A percentile compares a stretch with the other conserved stretches of the same genome.
Evolutionary conservation across 1,284 basidiomycete species (phyloP).

Genomic region (Puccinia coronata): DNA sequence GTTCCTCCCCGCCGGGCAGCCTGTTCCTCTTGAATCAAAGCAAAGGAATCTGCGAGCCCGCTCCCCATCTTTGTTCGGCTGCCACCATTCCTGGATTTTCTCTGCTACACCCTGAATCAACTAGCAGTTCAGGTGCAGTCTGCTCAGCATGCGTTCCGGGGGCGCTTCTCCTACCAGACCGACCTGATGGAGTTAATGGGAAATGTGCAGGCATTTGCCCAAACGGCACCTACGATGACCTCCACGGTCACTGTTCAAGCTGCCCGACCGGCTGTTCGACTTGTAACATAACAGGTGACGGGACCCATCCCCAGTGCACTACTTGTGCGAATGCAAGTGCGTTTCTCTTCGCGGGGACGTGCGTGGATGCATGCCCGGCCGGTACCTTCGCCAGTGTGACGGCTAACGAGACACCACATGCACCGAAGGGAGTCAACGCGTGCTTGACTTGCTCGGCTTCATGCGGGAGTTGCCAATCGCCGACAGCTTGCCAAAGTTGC

Average conservation of each 20-base stretch:
- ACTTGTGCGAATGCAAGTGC: constrained; percentile 3
- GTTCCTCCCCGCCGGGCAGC: constrained; percentile 7
- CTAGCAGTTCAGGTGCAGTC: not conserved
- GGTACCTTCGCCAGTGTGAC: constrained; percentile 23
- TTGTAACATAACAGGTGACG: constrained; percentile 15
- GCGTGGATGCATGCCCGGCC: constrained; percentile 13
- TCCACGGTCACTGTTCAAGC: not conserved
- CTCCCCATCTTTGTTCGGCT: constrained; percentile 31
- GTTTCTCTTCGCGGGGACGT: constrained; percentile 12
- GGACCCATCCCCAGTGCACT: constrained; percentile 2
- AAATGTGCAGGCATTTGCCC: constrained; percentile 34
- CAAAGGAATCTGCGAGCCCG: constrained; percentile 42
- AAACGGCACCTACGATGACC: constrained; percentile 25
- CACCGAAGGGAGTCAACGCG: constrained; percentile 16
- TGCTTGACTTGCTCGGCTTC: constrained; percentile 27
- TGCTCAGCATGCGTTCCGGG: constrained; percentile 34
- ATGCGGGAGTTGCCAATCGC: constrained; percentile 19
- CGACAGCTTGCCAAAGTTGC: constrained; percentile 31
- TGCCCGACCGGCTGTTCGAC: constrained; percentile 32
- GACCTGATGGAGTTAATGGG: not conserved
- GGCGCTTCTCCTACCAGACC: constrained; percentile 25
- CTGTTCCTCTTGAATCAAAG: constrained; percentile 34
- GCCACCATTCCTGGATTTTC: constrained; percentile 42
- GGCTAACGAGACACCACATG: constrained; percentile 16
- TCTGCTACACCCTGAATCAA: not conserved